Percentiles rank a stretch among this genome's conserved stretches.
Conservation (phyloP, 2,329 filamentous ascomycete genomes). For the Cladosporium cucumerinum region DNA sequence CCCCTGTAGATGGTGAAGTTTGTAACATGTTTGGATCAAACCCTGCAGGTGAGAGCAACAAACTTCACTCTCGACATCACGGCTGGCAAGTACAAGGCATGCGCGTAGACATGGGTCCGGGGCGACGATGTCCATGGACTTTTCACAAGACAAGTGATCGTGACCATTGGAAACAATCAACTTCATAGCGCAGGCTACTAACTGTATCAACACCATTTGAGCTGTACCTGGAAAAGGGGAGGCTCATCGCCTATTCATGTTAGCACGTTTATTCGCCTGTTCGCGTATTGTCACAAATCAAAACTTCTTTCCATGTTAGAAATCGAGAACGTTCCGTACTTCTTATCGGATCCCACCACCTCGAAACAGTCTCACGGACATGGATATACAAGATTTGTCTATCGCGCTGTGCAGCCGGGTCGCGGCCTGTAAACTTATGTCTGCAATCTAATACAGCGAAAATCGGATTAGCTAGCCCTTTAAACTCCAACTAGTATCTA, state of each 20-base stretch:
- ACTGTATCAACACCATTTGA: neutral
- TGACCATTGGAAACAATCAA: neutral
- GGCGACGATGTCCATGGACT: constrained; percentile 29
- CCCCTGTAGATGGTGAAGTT: neutral
- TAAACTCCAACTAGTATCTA: neutral
- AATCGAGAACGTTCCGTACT: neutral
- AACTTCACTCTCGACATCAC: constrained; percentile 18
- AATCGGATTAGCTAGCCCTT: neutral
- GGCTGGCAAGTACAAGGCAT: constrained; percentile 37
- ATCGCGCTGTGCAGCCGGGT: neutral
- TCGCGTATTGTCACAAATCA: neutral
- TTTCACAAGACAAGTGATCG: no score
- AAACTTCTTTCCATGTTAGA: neutral
- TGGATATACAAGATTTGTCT: neutral
- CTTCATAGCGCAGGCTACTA: neutral
- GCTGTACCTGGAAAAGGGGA: neutral
- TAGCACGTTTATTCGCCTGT: neutral
- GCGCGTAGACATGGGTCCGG: constrained; percentile 35
- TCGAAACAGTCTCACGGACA: neutral
- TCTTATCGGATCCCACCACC: neutral
- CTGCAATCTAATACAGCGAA: neutral
- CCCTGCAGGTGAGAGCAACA: neutral
- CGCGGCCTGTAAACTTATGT: neutral
- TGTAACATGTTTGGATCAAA: neutral
- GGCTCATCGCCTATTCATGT: neutral